phyloP scores from a whole-genome alignment of 1,139 yeast genomes.

The Maudiozyma humilis region DNA sequence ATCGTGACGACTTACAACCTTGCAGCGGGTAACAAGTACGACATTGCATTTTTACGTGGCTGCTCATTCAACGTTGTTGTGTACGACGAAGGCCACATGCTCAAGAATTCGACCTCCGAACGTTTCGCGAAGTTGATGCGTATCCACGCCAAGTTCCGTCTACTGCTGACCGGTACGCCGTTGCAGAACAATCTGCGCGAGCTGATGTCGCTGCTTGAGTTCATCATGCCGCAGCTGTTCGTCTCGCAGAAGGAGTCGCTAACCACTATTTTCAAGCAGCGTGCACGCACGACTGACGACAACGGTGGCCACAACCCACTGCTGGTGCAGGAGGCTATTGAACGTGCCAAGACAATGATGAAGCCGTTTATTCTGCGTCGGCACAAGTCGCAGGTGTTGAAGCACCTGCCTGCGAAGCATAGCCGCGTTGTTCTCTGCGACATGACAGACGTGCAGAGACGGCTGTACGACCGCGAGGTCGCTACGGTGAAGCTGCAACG shows the following conservation, averaged over 20 bases:
- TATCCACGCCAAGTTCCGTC: slow-evolving; percentile 68
- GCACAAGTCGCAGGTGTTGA: slow-evolving; percentile 81
- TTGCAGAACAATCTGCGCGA: slow-evolving; percentile 87
- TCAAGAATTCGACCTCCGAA: slow-evolving; percentile 82
- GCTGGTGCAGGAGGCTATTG: slow-evolving; percentile 81
- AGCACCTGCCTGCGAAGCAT: slow-evolving; percentile 73
- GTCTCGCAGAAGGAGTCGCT: slow-evolving; percentile 76
- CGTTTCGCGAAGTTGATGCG: slow-evolving; percentile 82
- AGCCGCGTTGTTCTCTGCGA: slow-evolving; percentile 60
- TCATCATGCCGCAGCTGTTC: slow-evolving; percentile 79
- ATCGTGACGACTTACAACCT: slow-evolving; percentile 88
- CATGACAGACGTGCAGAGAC: slow-evolving; percentile 48
- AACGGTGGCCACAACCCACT: slow-evolving; percentile 62
- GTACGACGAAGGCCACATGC: slow-evolving; percentile 95
- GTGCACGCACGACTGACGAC: slow-evolving; percentile 55
- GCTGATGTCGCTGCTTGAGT: slow-evolving; percentile 78
- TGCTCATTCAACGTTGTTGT: slow-evolving; percentile 79
- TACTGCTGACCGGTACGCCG: slow-evolving; percentile 92
- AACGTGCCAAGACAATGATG: slow-evolving; percentile 95
- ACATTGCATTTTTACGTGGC: slow-evolving; percentile 66
- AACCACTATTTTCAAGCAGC: slow-evolving; percentile 74
- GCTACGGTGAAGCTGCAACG: slow-evolving; percentile 44
- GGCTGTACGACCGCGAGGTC: slow-evolving; percentile 54
- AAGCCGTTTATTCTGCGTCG: slow-evolving; percentile 92
- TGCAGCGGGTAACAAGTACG: slow-evolving; percentile 81